Percentiles rank a stretch among this genome's conserved stretches.
phyloP scores from a whole-genome alignment of 176 grass and related monocot species.

The Rhynchospora pubera region DNA sequence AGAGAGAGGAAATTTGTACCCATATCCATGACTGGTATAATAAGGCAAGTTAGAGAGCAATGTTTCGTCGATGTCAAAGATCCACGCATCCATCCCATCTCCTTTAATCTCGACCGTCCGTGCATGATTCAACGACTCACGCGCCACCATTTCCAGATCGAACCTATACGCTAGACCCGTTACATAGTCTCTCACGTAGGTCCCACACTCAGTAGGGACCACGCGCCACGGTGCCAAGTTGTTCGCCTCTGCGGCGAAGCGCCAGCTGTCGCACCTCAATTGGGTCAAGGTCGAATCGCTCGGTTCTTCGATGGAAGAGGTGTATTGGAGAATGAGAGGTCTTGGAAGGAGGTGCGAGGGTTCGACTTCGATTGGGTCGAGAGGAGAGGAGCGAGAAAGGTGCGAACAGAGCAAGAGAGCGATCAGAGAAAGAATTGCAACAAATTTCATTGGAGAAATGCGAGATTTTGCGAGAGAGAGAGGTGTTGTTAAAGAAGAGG shows the following conservation, averaged over 20 bases:
- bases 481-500: not conserved
- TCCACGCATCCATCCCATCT: slow-evolving; percentile 41
- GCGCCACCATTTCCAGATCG: slow-evolving; percentile 45
- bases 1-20: slow-evolving; percentile 6
- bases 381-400: not conserved
- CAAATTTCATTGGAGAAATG: not conserved
- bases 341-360: not conserved
- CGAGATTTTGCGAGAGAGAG: not conserved
- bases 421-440: not conserved
- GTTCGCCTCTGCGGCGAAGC: slow-evolving; percentile 57
- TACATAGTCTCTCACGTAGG: slow-evolving; percentile 52
- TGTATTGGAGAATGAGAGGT: slow-evolving; percentile 4
- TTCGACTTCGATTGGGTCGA: not conserved
- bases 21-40: slow-evolving; percentile 54
- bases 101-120: not conserved
- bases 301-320: slow-evolving; percentile 3
- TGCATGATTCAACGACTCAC: slow-evolving; percentile 49
- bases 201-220: slow-evolving; percentile 29
- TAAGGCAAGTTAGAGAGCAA: slow-evolving; percentile 73
- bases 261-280: slow-evolving; percentile 53
- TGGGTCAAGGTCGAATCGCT: not conserved
- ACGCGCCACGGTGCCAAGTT: slow-evolving; percentile 38
- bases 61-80: slow-evolving; percentile 88
- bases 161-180: slow-evolving; percentile 43
- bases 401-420: not conserved